Evolutionary conservation across 208 protist species (phyloP).

Genomic region (Acanthamoeba polyphaga): DNA sequence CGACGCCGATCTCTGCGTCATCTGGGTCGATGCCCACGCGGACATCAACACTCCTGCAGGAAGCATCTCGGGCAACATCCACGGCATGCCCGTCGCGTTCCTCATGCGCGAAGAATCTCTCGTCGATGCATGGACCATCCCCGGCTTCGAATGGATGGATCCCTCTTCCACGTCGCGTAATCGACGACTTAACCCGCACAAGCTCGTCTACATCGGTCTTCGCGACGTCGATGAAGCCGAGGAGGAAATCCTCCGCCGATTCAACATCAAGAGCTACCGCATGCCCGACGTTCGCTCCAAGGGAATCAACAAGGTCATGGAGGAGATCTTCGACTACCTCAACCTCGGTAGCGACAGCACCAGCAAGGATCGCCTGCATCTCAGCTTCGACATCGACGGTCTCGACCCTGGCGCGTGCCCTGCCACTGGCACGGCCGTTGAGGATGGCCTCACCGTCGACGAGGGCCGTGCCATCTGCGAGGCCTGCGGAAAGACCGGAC

Average conservation of each 20-base stretch:
- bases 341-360: slow-evolving; percentile 73
- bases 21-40: slow-evolving; percentile 92
- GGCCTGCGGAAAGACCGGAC: slow-evolving; percentile 85
- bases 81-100: slow-evolving; percentile 89
- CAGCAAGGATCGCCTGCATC: slow-evolving; percentile 87
- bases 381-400: slow-evolving; percentile 90
- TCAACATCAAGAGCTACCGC: slow-evolving; percentile 83
- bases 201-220: slow-evolving; percentile 90
- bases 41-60: slow-evolving; percentile 91
- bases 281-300: slow-evolving; percentile 71
- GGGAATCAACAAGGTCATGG: slow-evolving; percentile 88
- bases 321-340: slow-evolving; percentile 87
- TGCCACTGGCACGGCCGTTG: slow-evolving; percentile 89
- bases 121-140: slow-evolving; percentile 86
- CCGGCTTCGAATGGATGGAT: slow-evolving; percentile 83
- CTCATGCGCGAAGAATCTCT: slow-evolving; percentile 81
- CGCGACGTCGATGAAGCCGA: slow-evolving; percentile 90
- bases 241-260: slow-evolving; percentile 86
- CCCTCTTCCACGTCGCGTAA: slow-evolving; percentile 51
- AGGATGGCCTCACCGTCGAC: slow-evolving; percentile 86
- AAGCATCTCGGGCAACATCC: slow-evolving; percentile 89
- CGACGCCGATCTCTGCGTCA: slow-evolving; percentile 85
- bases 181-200: slow-evolving; percentile 85
- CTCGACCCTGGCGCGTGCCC: slow-evolving; percentile 88
- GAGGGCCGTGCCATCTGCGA: slow-evolving; percentile 87